phyloP scores from a whole-genome alignment of 768 basidiomycete genomes.

The Chiua virens region DNA sequence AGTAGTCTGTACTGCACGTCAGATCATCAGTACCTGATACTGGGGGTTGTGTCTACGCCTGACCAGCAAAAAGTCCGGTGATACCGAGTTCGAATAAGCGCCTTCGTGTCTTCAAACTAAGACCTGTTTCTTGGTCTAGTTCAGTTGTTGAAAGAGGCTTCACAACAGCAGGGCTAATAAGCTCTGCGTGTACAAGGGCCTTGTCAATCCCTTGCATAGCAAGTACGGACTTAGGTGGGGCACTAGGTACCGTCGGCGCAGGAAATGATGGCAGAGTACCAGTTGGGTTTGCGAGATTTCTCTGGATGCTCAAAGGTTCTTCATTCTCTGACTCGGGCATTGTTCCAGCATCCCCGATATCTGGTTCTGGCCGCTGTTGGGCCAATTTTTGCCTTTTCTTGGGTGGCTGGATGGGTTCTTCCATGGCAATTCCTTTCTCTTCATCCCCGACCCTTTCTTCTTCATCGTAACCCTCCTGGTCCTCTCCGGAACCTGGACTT shows the following conservation, averaged over 20 bases:
- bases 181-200: conserved; percentile 65
- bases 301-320: background rate
- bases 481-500: conserved; percentile 19
- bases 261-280: conserved; percentile 67
- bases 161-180: conserved; percentile 56
- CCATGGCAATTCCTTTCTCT: conserved; percentile 10
- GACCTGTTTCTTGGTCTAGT: conserved; percentile 43
- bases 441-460: conserved; percentile 19
- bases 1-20: conserved; percentile 75
- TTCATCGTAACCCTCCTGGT: conserved; percentile 18
- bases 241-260: conserved; percentile 59
- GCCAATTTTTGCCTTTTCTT: conserved; percentile 46
- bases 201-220: conserved; percentile 78
- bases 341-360: conserved; percentile 1
- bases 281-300: conserved; percentile 15
- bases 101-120: conserved; percentile 59
- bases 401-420: conserved; percentile 27
- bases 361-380: conserved; percentile 21
- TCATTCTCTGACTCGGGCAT: background rate
- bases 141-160: conserved; percentile 42
- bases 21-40: conserved; percentile 14
- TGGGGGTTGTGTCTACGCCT: conserved; percentile 20
- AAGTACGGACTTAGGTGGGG: conserved; percentile 69
- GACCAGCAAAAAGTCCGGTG: conserved; percentile 87
- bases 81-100: conserved; percentile 77